A percentile compares a stretch with the other conserved stretches of the same genome.
These are phyloP conservation scores for Eruca vesicaria DNA, from an alignment of 441 rosid genomes.

Conservation along the genomic window DNA sequence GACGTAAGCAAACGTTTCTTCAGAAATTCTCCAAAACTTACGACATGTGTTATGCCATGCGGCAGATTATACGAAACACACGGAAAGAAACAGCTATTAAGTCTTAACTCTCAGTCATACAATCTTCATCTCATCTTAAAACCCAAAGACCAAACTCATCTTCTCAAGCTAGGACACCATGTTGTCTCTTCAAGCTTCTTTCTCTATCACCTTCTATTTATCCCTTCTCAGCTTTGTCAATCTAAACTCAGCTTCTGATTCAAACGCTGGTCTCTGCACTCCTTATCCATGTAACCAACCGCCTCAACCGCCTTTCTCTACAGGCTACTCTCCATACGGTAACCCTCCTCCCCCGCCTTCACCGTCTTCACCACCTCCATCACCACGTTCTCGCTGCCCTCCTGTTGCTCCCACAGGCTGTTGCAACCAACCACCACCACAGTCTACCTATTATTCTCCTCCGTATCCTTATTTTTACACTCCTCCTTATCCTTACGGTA, in stretches of 20 bases:
- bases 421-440: slow-evolving; percentile 35
- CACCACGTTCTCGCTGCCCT: slow-evolving; percentile 35
- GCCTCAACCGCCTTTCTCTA: slow-evolving; percentile 35
- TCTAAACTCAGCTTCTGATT: slow-evolving; percentile 21
- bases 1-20: slow-evolving; percentile 24
- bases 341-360: slow-evolving; percentile 44
- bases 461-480: slow-evolving; percentile 35
- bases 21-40: slow-evolving; percentile 6
- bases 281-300: slow-evolving; percentile 44
- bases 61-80: slow-evolving; percentile 46
- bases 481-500: slow-evolving; percentile 49
- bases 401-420: slow-evolving; percentile 46
- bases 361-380: neutral
- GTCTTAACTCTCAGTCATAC: neutral
- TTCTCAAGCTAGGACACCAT: slow-evolving; percentile 9
- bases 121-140: neutral
- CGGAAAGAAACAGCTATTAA: slow-evolving; percentile 1
- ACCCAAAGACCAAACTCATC: slow-evolving; percentile 16
- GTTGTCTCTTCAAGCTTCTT: slow-evolving; percentile 23
- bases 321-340: slow-evolving; percentile 35
- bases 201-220: slow-evolving; percentile 13
- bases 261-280: slow-evolving; percentile 25
- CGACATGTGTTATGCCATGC: slow-evolving; percentile 78
- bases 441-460: slow-evolving; percentile 31
- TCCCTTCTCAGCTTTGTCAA: slow-evolving; percentile 13